These are phyloP conservation scores for Cutaneotrichosporon dermatis DNA, from an alignment of 1,284 basidiomycete genomes.

Conservation along the genomic window DNA sequence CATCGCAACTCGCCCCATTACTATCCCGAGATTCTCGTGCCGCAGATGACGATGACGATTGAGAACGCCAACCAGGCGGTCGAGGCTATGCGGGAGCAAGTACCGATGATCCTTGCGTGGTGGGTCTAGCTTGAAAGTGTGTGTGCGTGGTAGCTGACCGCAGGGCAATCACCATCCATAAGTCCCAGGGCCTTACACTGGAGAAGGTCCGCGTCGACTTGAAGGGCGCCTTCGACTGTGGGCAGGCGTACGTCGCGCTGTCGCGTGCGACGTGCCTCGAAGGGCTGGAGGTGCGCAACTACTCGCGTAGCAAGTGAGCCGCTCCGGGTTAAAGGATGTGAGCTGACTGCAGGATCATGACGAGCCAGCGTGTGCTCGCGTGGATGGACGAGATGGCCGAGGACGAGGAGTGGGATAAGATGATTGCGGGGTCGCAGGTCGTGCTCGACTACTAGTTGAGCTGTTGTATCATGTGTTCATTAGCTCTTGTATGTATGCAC, in stretches of 20 bases:
- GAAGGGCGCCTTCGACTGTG: conserved; percentile 52
- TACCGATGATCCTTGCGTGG: conserved; percentile 18
- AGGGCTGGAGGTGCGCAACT: conserved; percentile 23
- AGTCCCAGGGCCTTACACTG: conserved; percentile 53
- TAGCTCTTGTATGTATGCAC: not conserved
- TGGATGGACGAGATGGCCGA: conserved; percentile 10
- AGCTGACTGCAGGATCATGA: conserved; percentile 9
- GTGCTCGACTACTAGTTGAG: conserved; percentile 2
- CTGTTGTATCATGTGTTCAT: not conserved
- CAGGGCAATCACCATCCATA: conserved; percentile 41
- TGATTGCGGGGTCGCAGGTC: not conserved
- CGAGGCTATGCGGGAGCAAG: conserved; percentile 6
- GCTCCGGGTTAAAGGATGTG: not conserved
- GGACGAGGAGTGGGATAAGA: conserved; percentile 6
- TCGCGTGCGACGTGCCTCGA: conserved; percentile 37
- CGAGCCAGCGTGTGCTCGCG: conserved; percentile 6
- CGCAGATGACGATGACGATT: not conserved
- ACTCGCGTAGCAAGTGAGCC: not conserved
- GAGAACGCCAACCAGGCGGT: conserved; percentile 4
- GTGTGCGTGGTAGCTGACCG: not conserved
- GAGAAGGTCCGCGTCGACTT: conserved; percentile 60
- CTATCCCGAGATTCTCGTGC: not conserved
- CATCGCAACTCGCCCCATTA: conserved; percentile 3
- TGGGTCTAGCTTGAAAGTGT: not conserved
- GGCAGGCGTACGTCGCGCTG: conserved; percentile 41